phyloP scores from a whole-genome alignment of 148 eudicot genomes.

The Arbutus unedo region DNA sequence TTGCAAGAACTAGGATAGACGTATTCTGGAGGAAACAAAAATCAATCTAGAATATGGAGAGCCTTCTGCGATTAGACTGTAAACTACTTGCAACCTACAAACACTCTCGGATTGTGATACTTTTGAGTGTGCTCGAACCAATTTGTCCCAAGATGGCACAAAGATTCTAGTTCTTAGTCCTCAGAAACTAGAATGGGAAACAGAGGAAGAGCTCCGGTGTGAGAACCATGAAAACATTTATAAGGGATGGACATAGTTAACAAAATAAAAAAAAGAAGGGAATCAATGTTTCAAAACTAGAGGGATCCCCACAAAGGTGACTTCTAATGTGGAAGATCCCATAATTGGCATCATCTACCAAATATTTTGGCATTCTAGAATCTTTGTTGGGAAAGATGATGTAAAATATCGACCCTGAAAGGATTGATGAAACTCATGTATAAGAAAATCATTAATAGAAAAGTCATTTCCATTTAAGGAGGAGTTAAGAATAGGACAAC shows the following conservation, averaged over 20 bases:
- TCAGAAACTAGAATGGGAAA: not conserved
- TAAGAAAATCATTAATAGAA: not conserved
- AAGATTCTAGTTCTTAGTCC: not conserved
- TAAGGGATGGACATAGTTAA: not conserved
- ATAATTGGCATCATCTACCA: slow-evolving; percentile 4
- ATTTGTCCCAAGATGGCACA: not conserved
- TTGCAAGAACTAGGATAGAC: not conserved
- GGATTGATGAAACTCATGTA: not conserved
- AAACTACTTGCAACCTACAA: not conserved
- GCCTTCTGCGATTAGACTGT: not conserved
- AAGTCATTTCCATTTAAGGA: not conserved
- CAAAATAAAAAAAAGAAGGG: not conserved
- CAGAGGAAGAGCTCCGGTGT: not conserved
- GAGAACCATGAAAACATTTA: not conserved
- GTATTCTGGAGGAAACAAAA: not conserved
- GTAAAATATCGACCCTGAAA: not conserved
- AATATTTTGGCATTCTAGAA: not conserved
- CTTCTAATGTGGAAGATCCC: not conserved
- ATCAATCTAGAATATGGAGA: not conserved
- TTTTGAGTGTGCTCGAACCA: not conserved
- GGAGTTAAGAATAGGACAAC: not conserved
- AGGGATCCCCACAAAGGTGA: not conserved
- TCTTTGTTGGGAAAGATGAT: not conserved
- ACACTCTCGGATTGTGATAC: not conserved
- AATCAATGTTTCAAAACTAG: not conserved